These are phyloP conservation scores for Tolypocladium sp. DNA, from an alignment of 2,329 filamentous ascomycete species.

Conservation along the genomic window DNA sequence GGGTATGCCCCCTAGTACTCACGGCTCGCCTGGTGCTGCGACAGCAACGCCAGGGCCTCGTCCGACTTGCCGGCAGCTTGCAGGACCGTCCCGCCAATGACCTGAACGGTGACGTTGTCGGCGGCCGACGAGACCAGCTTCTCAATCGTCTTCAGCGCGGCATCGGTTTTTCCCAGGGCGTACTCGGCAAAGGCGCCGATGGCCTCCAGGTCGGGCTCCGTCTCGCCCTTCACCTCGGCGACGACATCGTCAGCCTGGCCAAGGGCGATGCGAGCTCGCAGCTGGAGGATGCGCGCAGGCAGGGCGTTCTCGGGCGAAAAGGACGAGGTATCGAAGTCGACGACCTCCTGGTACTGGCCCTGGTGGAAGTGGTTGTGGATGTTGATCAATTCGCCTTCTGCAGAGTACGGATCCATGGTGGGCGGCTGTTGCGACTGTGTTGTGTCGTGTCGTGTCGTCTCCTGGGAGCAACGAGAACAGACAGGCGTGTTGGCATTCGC, in stretches of 20 bases:
- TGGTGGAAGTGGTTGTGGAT: constrained; percentile 64
- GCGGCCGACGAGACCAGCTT: constrained; percentile 55
- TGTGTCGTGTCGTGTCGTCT: neutral
- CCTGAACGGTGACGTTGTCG: constrained; percentile 74
- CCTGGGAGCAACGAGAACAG: neutral
- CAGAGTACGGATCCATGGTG: constrained; percentile 61
- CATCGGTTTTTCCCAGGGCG: constrained; percentile 47
- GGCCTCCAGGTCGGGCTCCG: constrained; percentile 66
- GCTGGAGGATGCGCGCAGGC: constrained; percentile 66
- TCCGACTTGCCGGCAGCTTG: constrained; percentile 75
- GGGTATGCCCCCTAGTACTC: constrained; percentile 25
- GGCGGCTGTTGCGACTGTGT: constrained; percentile 5
- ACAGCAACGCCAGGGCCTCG: constrained; percentile 70
- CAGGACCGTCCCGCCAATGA: constrained; percentile 73
- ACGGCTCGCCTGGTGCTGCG: constrained; percentile 81
- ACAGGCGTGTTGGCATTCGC: constrained; percentile 1
- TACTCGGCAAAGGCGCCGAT: constrained; percentile 67
- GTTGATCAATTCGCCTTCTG: constrained; percentile 63
- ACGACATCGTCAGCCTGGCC: constrained; percentile 69
- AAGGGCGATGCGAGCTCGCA: constrained; percentile 75
- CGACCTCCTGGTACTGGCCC: constrained; percentile 77
- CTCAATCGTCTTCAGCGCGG: constrained; percentile 55
- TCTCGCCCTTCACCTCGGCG: constrained; percentile 55
- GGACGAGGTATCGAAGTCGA: constrained; percentile 74
- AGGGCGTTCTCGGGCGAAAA: constrained; percentile 73